Conservation (phyloP, 78 protist species). For the Cyanophora paradoxa region DNA sequence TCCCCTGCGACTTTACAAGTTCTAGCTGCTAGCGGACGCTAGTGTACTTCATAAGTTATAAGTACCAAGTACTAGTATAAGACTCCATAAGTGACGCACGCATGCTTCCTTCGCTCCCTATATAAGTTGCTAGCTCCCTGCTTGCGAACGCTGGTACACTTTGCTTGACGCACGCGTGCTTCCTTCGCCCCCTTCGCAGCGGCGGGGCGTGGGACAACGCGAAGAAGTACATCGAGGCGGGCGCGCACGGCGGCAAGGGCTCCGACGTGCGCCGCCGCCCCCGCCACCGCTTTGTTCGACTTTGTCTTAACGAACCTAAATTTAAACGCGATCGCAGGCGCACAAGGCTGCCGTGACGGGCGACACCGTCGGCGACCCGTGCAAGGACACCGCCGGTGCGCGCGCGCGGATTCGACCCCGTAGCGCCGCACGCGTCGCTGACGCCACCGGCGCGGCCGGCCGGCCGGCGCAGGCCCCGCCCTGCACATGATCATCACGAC, state of each 20-base stretch:
- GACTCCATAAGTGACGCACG: background rate
- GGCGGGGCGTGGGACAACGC: slow-evolving; percentile 88
- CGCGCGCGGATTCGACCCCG: no score
- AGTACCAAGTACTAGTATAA: background rate
- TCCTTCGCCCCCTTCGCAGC: background rate
- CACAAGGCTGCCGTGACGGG: slow-evolving; percentile 71
- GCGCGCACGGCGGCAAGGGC: slow-evolving; percentile 32
- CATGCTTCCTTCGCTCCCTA: background rate
- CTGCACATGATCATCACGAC: slow-evolving; percentile 70
- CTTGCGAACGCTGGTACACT: background rate
- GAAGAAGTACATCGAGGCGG: slow-evolving; percentile 65
- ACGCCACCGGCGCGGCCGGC: no score
- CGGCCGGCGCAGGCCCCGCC: slow-evolving; percentile 65
- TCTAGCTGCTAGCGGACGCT: no score
- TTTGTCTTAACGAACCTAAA: background rate
- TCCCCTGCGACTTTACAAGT: no score
- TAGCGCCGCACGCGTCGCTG: no score
- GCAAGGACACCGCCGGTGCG: slow-evolving; percentile 7
- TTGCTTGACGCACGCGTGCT: background rate
- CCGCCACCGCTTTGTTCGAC: background rate
- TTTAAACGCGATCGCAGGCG: slow-evolving; percentile 6
- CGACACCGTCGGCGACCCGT: slow-evolving; percentile 60
- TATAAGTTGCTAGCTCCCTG: background rate
- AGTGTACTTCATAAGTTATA: no score
- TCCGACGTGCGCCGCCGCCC: slow-evolving; percentile 17